A percentile compares a stretch with the other conserved stretches of the same genome.
These are phyloP conservation scores for Nakazawaea sp. DNA, from an alignment of 805 yeast species.

Conservation along the genomic window DNA sequence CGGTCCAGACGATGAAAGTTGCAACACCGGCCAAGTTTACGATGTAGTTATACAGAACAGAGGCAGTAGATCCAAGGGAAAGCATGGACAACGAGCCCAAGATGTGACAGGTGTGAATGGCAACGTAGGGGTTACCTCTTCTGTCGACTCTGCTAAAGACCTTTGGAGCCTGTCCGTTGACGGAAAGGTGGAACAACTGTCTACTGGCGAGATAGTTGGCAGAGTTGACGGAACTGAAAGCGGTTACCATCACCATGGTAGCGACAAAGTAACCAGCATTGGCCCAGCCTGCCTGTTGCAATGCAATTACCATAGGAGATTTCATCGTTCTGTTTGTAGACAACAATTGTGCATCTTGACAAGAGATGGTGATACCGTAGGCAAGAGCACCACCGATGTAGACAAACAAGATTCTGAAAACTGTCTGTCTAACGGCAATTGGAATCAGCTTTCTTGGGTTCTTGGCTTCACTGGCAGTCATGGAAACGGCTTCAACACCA, in stretches of 20 bases:
- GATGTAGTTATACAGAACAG: conserved; percentile 52
- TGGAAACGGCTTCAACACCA: conserved; percentile 48
- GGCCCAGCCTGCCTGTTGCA: conserved; percentile 45
- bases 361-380: conserved; percentile 57
- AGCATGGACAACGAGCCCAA: conserved; percentile 52
- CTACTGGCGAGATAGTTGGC: conserved; percentile 66
- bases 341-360: conserved; percentile 38
- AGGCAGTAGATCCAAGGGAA: conserved; percentile 52
- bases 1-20: conserved; percentile 63
- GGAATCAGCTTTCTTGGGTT: conserved; percentile 50
- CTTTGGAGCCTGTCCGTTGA: conserved; percentile 52
- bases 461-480: conserved; percentile 49
- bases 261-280: conserved; percentile 48
- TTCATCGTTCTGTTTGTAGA: conserved; percentile 32
- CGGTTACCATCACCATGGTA: conserved; percentile 55
- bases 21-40: conserved; percentile 62
- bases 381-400: conserved; percentile 48
- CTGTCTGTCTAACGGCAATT: conserved; percentile 45
- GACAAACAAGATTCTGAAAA: conserved; percentile 45
- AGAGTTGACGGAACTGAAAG: conserved; percentile 64
- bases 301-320: conserved; percentile 42
- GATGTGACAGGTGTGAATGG: conserved; percentile 46
- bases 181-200: conserved; percentile 57
- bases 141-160: conserved; percentile 43
- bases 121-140: conserved; percentile 59